Evolutionary conservation across 306 rosid genomes (phyloP).

Genomic region (Prunus salicina): DNA sequence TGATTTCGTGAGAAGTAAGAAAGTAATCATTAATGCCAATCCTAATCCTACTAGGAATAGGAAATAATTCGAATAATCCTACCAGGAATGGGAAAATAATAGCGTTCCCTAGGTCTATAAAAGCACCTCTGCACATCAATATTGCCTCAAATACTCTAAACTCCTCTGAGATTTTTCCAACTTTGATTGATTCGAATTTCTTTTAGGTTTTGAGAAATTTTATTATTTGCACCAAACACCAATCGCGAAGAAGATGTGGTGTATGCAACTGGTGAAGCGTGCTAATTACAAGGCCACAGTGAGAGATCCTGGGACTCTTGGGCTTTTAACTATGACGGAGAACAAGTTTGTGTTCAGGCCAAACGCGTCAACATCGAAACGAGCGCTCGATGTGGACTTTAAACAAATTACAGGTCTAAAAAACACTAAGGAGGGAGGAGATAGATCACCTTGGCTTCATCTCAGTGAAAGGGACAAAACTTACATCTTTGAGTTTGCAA

Average conservation of each 20-base stretch:
- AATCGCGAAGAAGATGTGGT: slow-evolving; percentile 47
- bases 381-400: slow-evolving; percentile 58
- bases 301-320: slow-evolving; percentile 81
- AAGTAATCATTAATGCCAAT: too few relatives aligned
- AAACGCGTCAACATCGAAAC: slow-evolving; percentile 46
- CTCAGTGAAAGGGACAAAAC: slow-evolving; percentile 69
- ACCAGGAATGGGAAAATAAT: too few relatives aligned
- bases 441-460: slow-evolving; percentile 85
- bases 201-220: neutral
- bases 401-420: slow-evolving; percentile 61
- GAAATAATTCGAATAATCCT: too few relatives aligned
- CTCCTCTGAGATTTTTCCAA: neutral
- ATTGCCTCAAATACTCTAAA: neutral
- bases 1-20: too few relatives aligned
- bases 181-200: neutral
- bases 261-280: slow-evolving; percentile 55
- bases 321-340: slow-evolving; percentile 67
- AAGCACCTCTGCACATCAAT: neutral
- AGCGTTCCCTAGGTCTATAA: too few relatives aligned
- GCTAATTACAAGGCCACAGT: slow-evolving; percentile 71
- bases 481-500: slow-evolving; percentile 83
- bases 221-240: neutral
- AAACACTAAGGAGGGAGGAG: slow-evolving; percentile 82
- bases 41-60: too few relatives aligned
- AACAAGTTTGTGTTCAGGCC: slow-evolving; percentile 58